These are phyloP conservation scores for Chalciporus piperatoides DNA, from an alignment of 1,284 basidiomycete genomes.

Conservation along the genomic window DNA sequence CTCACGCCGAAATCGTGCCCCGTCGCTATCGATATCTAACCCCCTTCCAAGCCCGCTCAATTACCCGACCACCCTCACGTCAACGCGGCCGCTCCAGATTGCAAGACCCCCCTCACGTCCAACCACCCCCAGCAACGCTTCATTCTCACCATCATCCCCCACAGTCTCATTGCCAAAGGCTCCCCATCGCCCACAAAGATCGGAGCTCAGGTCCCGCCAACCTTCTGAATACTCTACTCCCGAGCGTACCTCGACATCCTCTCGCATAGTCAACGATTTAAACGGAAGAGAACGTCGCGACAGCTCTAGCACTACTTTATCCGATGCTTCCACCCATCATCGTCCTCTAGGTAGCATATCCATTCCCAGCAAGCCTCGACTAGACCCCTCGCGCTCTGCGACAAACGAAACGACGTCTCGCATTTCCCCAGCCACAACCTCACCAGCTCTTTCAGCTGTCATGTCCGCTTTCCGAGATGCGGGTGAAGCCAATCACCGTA, in stretches of 20 bases:
- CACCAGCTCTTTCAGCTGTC: conserved; percentile 48
- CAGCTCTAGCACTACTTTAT: conserved; percentile 39
- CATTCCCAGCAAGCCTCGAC: conserved; percentile 32
- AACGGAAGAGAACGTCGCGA: conserved; percentile 33
- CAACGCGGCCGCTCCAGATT: conserved; percentile 31
- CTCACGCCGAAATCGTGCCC: conserved; percentile 21
- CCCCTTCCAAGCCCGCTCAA: conserved; percentile 26
- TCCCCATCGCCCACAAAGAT: conserved; percentile 55
- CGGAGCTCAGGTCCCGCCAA: conserved; percentile 47
- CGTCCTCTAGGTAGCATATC: conserved; percentile 29
- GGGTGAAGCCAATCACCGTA: conserved; percentile 42
- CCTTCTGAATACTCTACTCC: conserved; percentile 42
- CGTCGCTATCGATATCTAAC: conserved; percentile 29
- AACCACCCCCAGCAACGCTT: conserved; percentile 41
- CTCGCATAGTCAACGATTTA: conserved; percentile 29
- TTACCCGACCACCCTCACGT: conserved; percentile 22
- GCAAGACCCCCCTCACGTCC: conserved; percentile 43
- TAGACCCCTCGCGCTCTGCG: conserved; percentile 34
- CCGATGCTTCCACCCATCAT: conserved; percentile 36
- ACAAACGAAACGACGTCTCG: conserved; percentile 31
- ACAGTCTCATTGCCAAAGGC: conserved; percentile 41
- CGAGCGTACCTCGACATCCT: conserved; percentile 40
- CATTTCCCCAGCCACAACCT: conserved; percentile 37
- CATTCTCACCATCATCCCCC: conserved; percentile 33
- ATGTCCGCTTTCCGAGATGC: conserved; percentile 67